A percentile compares a stretch with the other conserved stretches of the same genome.
These are phyloP conservation scores for Fusarium sarcochroum DNA, from an alignment of 2,329 filamentous ascomycete genomes.

Conservation along the genomic window DNA sequence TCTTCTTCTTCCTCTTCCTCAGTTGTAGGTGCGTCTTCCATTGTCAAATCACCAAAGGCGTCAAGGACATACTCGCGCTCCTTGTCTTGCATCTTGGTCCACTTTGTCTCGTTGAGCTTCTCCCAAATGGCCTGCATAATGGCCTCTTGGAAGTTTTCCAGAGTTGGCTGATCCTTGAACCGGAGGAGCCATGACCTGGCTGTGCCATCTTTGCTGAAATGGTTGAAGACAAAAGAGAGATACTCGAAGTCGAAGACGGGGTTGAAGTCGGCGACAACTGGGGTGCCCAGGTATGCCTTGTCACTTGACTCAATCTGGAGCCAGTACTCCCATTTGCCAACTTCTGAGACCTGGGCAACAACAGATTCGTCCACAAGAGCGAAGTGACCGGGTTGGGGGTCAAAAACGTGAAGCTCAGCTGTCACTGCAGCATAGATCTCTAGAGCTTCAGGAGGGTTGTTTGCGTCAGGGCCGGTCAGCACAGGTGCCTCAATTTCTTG, in stretches of 20 bases:
- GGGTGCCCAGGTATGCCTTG: slow-evolving; percentile 88
- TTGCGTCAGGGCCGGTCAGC: slow-evolving; percentile 40
- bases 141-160: slow-evolving; percentile 92
- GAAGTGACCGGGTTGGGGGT: slow-evolving; percentile 89
- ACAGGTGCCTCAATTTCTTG: slow-evolving; percentile 52
- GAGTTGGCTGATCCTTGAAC: slow-evolving; percentile 85
- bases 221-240: slow-evolving; percentile 99
- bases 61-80: slow-evolving; percentile 96
- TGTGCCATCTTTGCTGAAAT: slow-evolving; percentile 88
- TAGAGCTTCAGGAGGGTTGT: slow-evolving; percentile 72
- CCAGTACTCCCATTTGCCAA: slow-evolving; percentile 96
- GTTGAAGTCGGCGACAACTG: slow-evolving; percentile 91
- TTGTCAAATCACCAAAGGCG: slow-evolving; percentile 92
- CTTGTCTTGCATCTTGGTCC: slow-evolving; percentile 91
- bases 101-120: slow-evolving; percentile 93
- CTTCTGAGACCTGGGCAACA: slow-evolving; percentile 84
- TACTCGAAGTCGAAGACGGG: slow-evolving; percentile 99
- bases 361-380: slow-evolving; percentile 82
- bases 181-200: slow-evolving; percentile 96
- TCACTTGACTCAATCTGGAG: slow-evolving; percentile 84
- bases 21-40: slow-evolving; percentile 78
- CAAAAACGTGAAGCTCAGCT: slow-evolving; percentile 93
- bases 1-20: slow-evolving; percentile 61
- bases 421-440: slow-evolving; percentile 82
- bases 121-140: slow-evolving; percentile 98